These are phyloP conservation scores for Yamadazyma nakazawae DNA, from an alignment of 805 yeast genomes.

Conservation along the genomic window DNA sequence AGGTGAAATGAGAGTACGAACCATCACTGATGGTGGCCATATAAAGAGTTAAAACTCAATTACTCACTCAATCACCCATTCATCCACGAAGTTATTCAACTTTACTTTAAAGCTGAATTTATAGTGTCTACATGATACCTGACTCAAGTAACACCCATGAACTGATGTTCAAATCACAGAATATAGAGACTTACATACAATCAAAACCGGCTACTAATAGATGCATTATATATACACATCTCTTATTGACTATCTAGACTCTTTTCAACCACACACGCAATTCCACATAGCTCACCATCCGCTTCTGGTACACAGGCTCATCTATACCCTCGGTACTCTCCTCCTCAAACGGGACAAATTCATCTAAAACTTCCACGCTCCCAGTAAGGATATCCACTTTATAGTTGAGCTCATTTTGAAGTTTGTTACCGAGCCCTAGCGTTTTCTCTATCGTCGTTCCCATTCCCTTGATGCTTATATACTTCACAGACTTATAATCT, in stretches of 20 bases:
- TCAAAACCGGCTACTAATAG: not conserved
- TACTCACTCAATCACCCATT: too few relatives aligned
- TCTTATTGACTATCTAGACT: slow-evolving; percentile 4
- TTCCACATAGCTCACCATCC: slow-evolving; percentile 50
- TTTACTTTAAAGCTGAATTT: too few relatives aligned
- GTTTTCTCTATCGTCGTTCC: slow-evolving; percentile 65
- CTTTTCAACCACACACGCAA: slow-evolving; percentile 36
- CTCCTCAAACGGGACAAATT: slow-evolving; percentile 30
- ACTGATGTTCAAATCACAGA: too few relatives aligned
- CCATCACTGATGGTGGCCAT: not conserved
- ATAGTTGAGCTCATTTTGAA: slow-evolving; percentile 47
- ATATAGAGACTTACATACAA: too few relatives aligned
- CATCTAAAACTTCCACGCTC: slow-evolving; percentile 70
- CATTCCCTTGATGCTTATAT: slow-evolving; percentile 66
- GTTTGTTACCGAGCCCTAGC: slow-evolving; percentile 58
- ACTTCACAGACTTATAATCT: slow-evolving; percentile 38
- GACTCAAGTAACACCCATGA: too few relatives aligned
- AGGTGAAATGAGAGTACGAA: not conserved
- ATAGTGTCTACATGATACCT: too few relatives aligned
- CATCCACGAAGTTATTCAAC: too few relatives aligned
- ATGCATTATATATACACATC: not conserved
- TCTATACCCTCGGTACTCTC: slow-evolving; percentile 13
- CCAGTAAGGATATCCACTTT: slow-evolving; percentile 61
- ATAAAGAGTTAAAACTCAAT: too few relatives aligned
- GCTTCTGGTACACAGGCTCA: slow-evolving; percentile 33